Evolutionary conservation across 192 early-diverging fungal species (phyloP), one percentile per base, ranked within the genome.

Genomic region (Cladochytrium replicatum): DNA sequence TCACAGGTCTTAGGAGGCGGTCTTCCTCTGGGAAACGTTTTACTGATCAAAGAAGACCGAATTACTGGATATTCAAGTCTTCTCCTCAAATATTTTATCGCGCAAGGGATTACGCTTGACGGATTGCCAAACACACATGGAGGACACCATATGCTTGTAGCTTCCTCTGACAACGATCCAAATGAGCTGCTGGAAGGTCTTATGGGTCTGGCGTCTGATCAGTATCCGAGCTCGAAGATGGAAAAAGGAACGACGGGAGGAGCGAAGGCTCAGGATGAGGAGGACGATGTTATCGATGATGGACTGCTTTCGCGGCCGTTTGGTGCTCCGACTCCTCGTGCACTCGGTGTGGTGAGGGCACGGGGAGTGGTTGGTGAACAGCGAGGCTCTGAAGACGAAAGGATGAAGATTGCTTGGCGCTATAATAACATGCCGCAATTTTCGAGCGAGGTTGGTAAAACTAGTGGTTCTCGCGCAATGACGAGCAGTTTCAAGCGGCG

Each of bases 361-460:
- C 46, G 39, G 31, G 51, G 29, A 8, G 37, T 22, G 22, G 46
- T 32, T 19, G 19, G 50, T 19, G n/a, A n/a, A n/a, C n/a, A n/a
- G n/a, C n/a, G n/a, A n/a, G n/a, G n/a, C n/a, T n/a, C n/a, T n/a
- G 68, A 65, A 11, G 65, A 63, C n/a, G 84, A 87, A 44, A 60
- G 68, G 1, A 77, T 98, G 78, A 79, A 71, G 42, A 96, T 98
- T 46, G 94, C 94, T 0, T 98, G 94, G 94, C 65, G 94, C 41
- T 98, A 98, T 69, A 74, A 91, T 57, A 71, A 77, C 30, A 44
- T 94, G 50, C 88, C 88, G 31, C 67, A 71, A 43, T 77, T 86
- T 59, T 74, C 68, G 24, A 58, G 45, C 30, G 52, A 37, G 2
- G 23, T 38, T n/a, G n/a, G n/a, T 6, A 7, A 25, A 29, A 30